Evolutionary conservation across 768 basidiomycete species (phyloP), one percentile per base, ranked within the genome.

Genomic region (Russula abietina): DNA sequence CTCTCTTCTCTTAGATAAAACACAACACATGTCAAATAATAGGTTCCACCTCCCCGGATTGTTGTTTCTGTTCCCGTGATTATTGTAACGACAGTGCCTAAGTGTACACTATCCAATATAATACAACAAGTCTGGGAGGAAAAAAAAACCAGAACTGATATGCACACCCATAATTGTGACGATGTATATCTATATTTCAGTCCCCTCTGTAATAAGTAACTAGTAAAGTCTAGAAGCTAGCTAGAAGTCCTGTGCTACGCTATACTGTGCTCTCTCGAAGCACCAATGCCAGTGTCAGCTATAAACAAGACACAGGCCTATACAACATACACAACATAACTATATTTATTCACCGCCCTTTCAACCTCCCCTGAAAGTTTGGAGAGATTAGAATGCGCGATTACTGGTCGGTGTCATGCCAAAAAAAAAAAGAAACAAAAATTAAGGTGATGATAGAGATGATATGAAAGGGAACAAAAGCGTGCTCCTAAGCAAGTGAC

Each of bases 41-140:
- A 48, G 24, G 24, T 17, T n/a, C 39, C 17, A 5, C 8, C 17
- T 54, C 14, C 9, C 14, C 14, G 36, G 43, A 22, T 17, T 46
- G 32, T 56, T 17, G 36, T 38, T 39, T 52, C 48, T 16, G 14
- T 2, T 57, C 8, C 26, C 52, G 51, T 45, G 14, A 51, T 56
- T 65, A 63, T 39, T 41, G 59, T 61, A 63, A 59, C 22, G 32
- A 59, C 58, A 51, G 49, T 59, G n/a, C 41, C 51, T 17, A 54
- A 33, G 43, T 57, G 45, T 60, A 16, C 48, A 26, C 26, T 49
- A 28, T 62, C 51, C 49, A 26, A 41, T 39, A 57, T 64, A 64
- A 63, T 65, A 51, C 26, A 17, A 38, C 28, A n/a, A 43, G n/a
- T 11, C 26, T n/a, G 24, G 28, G 41, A 28, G 19, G 16, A 32